A percentile compares a stretch with the other conserved stretches of the same genome.
Evolutionary conservation across 805 yeast genomes (phyloP).

Genomic region (Zygosaccharomyces pseudorouxii): DNA sequence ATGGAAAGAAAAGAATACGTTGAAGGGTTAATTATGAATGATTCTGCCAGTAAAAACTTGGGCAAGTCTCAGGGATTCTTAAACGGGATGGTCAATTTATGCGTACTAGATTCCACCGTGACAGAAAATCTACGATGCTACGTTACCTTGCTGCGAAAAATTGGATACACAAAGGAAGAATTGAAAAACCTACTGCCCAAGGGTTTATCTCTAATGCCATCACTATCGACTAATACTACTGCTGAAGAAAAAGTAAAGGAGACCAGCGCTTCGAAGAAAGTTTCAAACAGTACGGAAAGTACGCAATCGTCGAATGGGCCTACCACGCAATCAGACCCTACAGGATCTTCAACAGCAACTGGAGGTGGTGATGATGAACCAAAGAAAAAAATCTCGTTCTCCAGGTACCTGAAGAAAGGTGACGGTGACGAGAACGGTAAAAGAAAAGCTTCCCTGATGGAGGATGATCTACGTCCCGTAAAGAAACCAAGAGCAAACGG

Average conservation of each 20-base stretch:
- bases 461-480: conserved; percentile 3
- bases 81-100: conserved; percentile 21
- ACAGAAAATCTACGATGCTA: conserved; percentile 26
- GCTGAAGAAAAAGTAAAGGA: conserved; percentile 1
- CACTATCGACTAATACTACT: neutral
- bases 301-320: neutral
- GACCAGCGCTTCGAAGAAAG: neutral
- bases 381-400: conserved; percentile 35
- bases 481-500: conserved; percentile 6
- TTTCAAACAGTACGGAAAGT: neutral
- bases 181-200: conserved; percentile 11
- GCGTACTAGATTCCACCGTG: conserved; percentile 25
- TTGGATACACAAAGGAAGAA: conserved; percentile 22
- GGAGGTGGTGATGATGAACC: conserved; percentile 21
- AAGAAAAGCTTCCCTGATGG: conserved; percentile 10
- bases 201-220: conserved; percentile 3
- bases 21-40: conserved; percentile 19
- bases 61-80: conserved; percentile 14
- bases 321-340: neutral
- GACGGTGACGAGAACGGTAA: conserved; percentile 20
- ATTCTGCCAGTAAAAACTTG: conserved; percentile 10
- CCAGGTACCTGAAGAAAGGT: conserved; percentile 32
- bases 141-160: conserved; percentile 17
- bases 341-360: conserved; percentile 4
- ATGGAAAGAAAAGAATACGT: conserved; percentile 28